phyloP scores from a whole-genome alignment of 192 early-diverging fungal species.

The Thoreauomyces humboldtii region DNA sequence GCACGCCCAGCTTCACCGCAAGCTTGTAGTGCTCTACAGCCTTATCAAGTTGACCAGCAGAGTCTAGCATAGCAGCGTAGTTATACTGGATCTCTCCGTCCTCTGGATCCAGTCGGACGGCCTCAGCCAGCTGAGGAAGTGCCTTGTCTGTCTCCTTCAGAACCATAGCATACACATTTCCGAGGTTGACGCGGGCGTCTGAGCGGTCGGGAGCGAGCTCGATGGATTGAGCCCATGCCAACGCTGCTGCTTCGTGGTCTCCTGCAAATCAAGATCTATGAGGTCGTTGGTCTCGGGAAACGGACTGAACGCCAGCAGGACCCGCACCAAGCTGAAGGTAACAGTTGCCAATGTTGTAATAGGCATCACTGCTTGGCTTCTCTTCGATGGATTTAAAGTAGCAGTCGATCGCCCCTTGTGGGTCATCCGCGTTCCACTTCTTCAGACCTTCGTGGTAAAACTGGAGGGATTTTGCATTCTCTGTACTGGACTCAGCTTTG shows the following conservation, averaged over 20 bases:
- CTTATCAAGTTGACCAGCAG: slow-evolving; percentile 47
- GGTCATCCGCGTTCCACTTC: not conserved
- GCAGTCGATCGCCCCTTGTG: slow-evolving; percentile 29
- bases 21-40: slow-evolving; percentile 58
- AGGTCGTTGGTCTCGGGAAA: not conserved
- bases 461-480: not conserved
- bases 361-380: slow-evolving; percentile 34
- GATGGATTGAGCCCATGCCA: slow-evolving; percentile 59
- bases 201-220: slow-evolving; percentile 47
- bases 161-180: slow-evolving; percentile 53
- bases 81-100: slow-evolving; percentile 71
- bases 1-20: slow-evolving; percentile 50
- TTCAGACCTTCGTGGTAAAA: not conserved
- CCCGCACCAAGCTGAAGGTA: slow-evolving; percentile 30
- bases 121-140: slow-evolving; percentile 53
- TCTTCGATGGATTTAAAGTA: slow-evolving; percentile 30
- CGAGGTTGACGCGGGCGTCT: slow-evolving; percentile 72
- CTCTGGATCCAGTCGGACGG: slow-evolving; percentile 54
- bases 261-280: slow-evolving; percentile 23
- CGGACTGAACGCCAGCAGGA: not conserved
- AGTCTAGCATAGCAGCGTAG: slow-evolving; percentile 61
- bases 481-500: no score
- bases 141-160: slow-evolving; percentile 48
- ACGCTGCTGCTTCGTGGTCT: slow-evolving; percentile 52
- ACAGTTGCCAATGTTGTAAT: slow-evolving; percentile 46